Conservation (phyloP, 2,329 filamentous ascomycete genomes). For the Penicillium sp. region DNA sequence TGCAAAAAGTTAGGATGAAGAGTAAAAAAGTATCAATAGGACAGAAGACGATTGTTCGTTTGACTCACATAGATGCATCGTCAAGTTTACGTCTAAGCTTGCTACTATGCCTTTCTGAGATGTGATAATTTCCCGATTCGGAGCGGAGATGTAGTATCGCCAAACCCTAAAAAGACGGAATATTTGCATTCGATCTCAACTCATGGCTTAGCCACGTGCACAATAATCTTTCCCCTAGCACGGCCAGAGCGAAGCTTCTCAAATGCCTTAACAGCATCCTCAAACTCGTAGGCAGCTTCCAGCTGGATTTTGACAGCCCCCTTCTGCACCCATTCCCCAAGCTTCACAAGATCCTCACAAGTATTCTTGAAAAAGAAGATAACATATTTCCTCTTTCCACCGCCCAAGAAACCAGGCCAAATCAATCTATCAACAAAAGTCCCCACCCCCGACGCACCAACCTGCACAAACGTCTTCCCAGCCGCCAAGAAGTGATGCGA, state of each 20-base stretch:
- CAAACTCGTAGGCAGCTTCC: slow-evolving; percentile 55
- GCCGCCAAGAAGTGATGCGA: slow-evolving; percentile 51
- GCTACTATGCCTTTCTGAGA: slow-evolving; percentile 1
- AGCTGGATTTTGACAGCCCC: slow-evolving; percentile 58
- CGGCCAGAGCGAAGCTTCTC: slow-evolving; percentile 55
- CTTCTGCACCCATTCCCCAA: slow-evolving; percentile 56
- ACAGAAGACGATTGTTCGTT: not conserved
- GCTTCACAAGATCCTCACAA: slow-evolving; percentile 46
- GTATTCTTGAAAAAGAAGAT: slow-evolving; percentile 37
- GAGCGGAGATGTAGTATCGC: not conserved
- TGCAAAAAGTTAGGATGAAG: not conserved
- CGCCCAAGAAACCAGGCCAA: slow-evolving; percentile 49
- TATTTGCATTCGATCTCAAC: not conserved
- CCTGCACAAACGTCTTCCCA: slow-evolving; percentile 51
- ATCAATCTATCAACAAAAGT: slow-evolving; percentile 39
- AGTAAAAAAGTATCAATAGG: not conserved
- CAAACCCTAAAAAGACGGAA: not conserved
- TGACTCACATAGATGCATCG: not conserved
- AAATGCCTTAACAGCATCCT: slow-evolving; percentile 56
- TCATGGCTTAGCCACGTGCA: slow-evolving; percentile 29
- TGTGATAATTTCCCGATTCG: not conserved
- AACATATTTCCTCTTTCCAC: slow-evolving; percentile 42
- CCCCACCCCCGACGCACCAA: slow-evolving; percentile 41
- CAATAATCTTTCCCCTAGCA: slow-evolving; percentile 59
- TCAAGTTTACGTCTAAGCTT: slow-evolving; percentile 2